Evolutionary conservation across 768 basidiomycete species (phyloP).

Genomic region (Boletus vinaceobasis): DNA sequence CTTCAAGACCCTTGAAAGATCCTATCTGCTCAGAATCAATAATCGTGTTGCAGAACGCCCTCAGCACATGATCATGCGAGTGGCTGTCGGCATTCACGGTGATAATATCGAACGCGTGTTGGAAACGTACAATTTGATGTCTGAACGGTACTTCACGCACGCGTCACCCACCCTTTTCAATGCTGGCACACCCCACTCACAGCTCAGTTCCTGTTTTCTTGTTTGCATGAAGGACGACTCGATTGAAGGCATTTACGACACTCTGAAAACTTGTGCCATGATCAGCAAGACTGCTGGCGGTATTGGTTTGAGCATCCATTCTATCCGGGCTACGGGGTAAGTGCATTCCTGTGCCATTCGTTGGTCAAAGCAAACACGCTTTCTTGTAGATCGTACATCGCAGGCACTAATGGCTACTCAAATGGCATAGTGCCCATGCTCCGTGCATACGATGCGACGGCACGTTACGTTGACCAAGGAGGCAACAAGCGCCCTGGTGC

Average conservation of each 20-base stretch:
- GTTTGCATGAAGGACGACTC: slow-evolving; percentile 98
- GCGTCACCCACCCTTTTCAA: slow-evolving; percentile 98
- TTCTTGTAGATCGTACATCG: slow-evolving; percentile 82
- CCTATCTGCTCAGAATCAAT: slow-evolving; percentile 92
- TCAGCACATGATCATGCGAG: slow-evolving; percentile 99
- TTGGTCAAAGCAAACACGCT: background rate
- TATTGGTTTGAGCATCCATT: slow-evolving; percentile 93
- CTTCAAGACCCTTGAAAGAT: slow-evolving; percentile 99
- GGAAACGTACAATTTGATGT: slow-evolving; percentile 95
- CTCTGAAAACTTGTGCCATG: slow-evolving; percentile 96
- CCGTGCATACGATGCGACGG: slow-evolving; percentile 95
- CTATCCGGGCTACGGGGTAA: slow-evolving; percentile 92
- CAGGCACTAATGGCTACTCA: slow-evolving; percentile 97
- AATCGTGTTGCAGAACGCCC: slow-evolving; percentile 96
- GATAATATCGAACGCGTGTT: slow-evolving; percentile 81
- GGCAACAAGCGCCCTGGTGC: slow-evolving; percentile 99
- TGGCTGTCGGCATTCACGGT: slow-evolving; percentile 96
- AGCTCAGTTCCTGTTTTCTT: slow-evolving; percentile 95
- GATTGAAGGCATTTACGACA: slow-evolving; percentile 99
- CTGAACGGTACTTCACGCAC: slow-evolving; percentile 97
- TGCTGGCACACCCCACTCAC: slow-evolving; percentile 93
- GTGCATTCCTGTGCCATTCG: slow-evolving; percentile 18
- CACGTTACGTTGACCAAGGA: slow-evolving; percentile 97
- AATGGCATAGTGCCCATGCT: slow-evolving; percentile 99
- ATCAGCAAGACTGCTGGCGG: slow-evolving; percentile 99